A percentile compares a stretch with the other conserved stretches of the same genome.
phyloP scores from a whole-genome alignment of 345 rosid species.

The Acer negundo region DNA sequence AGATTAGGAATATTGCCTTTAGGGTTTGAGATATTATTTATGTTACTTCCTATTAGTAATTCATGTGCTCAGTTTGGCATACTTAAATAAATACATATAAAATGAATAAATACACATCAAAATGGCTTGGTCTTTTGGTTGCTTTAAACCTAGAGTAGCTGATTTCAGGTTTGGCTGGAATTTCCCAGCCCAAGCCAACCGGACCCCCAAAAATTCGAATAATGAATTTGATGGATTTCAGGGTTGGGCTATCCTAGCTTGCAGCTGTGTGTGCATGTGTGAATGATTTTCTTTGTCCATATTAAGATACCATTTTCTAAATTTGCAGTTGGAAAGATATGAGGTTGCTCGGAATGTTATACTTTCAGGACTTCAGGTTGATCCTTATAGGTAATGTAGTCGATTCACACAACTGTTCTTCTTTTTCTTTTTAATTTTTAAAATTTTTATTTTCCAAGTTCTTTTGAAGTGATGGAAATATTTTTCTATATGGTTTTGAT shows the following conservation, averaged over 20 bases:
- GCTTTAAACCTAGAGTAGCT: background rate
- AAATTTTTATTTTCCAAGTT: background rate
- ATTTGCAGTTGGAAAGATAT: constrained; percentile 83
- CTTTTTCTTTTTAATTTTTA: background rate
- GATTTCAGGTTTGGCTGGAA: background rate
- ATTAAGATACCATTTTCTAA: constrained; percentile 16
- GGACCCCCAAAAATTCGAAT: background rate
- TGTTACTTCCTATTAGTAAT: background rate
- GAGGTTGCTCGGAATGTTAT: constrained; percentile 70
- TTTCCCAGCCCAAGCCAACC: background rate
- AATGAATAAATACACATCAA: background rate
- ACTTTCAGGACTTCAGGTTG: constrained; percentile 87
- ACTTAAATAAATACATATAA: background rate
- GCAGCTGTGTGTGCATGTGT: background rate
- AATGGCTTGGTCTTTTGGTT: background rate
- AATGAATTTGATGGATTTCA: background rate
- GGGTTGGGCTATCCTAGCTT: background rate
- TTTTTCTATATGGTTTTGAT: background rate
- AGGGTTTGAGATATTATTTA: background rate
- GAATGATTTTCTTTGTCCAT: background rate
- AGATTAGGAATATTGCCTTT: no score
- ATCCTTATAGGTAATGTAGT: constrained; percentile 71
- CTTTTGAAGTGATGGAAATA: constrained; percentile 8
- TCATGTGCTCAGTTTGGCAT: background rate
- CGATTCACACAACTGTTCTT: constrained; percentile 8